These are phyloP conservation scores for Harringtonia aguacate DNA, from an alignment of 2,329 filamentous ascomycete species.

Conservation along the genomic window DNA sequence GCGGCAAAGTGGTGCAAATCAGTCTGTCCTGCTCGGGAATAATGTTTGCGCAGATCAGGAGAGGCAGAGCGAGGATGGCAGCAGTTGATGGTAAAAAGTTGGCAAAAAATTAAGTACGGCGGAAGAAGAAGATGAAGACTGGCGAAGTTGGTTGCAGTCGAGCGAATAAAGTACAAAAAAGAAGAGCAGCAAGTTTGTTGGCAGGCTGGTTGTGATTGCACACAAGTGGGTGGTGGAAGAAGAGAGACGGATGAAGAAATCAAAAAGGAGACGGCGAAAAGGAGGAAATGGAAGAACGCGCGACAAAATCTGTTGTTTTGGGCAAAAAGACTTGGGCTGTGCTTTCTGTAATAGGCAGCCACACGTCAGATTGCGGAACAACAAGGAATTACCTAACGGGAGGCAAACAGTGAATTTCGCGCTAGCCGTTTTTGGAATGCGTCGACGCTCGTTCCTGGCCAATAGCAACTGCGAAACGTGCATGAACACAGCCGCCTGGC, in stretches of 20 bases:
- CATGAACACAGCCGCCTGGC: too few relatives aligned
- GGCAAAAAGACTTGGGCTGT: too few relatives aligned
- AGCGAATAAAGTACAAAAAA: conserved; percentile 12
- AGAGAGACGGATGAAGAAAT: conserved; percentile 8
- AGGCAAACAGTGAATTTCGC: neutral
- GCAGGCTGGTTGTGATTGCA: neutral
- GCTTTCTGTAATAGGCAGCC: too few relatives aligned
- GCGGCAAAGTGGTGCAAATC: neutral
- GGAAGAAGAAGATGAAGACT: conserved; percentile 11
- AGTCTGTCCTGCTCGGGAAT: neutral
- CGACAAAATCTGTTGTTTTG: too few relatives aligned
- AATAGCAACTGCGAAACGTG: too few relatives aligned
- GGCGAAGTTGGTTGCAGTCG: conserved; percentile 24
- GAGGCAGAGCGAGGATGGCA: neutral
- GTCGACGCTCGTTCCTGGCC: too few relatives aligned
- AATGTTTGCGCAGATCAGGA: neutral
- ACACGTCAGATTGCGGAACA: too few relatives aligned
- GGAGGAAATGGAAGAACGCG: too few relatives aligned
- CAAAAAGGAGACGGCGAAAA: neutral
- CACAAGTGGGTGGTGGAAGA: too few relatives aligned
- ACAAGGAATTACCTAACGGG: neutral
- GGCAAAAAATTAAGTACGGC: neutral
- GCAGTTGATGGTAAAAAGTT: neutral
- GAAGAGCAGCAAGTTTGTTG: neutral
- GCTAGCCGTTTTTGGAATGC: neutral